A percentile compares a stretch with the other conserved stretches of the same genome.
Evolutionary conservation across 2,329 filamentous ascomycete species (phyloP).

Genomic region (Fusarium goolgardi): DNA sequence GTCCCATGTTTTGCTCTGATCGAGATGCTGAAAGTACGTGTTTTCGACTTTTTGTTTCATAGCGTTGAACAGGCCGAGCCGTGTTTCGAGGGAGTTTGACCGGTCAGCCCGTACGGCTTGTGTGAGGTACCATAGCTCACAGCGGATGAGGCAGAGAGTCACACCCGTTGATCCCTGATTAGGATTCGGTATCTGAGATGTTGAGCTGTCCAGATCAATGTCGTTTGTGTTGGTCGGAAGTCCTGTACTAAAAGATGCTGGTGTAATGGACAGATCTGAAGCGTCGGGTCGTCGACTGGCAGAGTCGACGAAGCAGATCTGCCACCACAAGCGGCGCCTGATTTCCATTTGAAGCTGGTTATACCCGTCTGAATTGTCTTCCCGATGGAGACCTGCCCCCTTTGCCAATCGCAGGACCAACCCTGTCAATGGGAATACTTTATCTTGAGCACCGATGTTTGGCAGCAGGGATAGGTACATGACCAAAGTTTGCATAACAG

Average conservation of each 20-base stretch:
- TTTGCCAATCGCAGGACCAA: slow-evolving; percentile 44
- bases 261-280: slow-evolving; percentile 37
- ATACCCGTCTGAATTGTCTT: neutral
- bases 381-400: slow-evolving; percentile 34
- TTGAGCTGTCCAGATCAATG: slow-evolving; percentile 1
- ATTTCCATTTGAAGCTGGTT: slow-evolving; percentile 33
- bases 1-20: slow-evolving; percentile 17
- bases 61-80: slow-evolving; percentile 22
- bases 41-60: slow-evolving; percentile 25
- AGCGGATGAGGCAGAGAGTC: slow-evolving; percentile 43
- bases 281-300: slow-evolving; percentile 21
- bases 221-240: slow-evolving; percentile 59
- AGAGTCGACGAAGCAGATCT: slow-evolving; percentile 48
- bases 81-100: slow-evolving; percentile 13
- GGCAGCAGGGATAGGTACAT: slow-evolving; percentile 45
- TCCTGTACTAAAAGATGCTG: slow-evolving; percentile 54
- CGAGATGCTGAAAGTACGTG: slow-evolving; percentile 26
- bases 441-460: slow-evolving; percentile 35
- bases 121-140: slow-evolving; percentile 45
- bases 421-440: slow-evolving; percentile 45
- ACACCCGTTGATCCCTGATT: slow-evolving; percentile 14
- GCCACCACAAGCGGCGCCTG: slow-evolving; percentile 47
- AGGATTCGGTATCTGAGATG: neutral
- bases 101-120: slow-evolving; percentile 27
- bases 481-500: slow-evolving; percentile 44